These are phyloP conservation scores for Byssochlamys sp. DNA, from an alignment of 2,329 filamentous ascomycete genomes.

Conservation along the genomic window DNA sequence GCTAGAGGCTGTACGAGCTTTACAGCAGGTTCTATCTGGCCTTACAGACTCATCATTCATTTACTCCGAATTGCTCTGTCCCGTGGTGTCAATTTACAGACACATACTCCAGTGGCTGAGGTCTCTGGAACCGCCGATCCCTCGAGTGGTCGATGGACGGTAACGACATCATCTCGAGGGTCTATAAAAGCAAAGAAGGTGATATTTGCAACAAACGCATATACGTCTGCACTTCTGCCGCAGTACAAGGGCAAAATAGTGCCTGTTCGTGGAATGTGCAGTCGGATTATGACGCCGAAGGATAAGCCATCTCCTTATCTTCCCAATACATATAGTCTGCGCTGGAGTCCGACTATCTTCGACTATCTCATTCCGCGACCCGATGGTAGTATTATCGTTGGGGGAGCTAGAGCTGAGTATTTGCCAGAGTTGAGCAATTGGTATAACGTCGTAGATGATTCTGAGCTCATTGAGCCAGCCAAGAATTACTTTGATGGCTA, in stretches of 20 bases:
- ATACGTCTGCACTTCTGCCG: slow-evolving; percentile 67
- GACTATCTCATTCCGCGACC: slow-evolving; percentile 58
- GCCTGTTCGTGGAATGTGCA: slow-evolving; percentile 55
- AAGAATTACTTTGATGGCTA: slow-evolving; percentile 31
- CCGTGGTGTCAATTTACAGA: slow-evolving; percentile 44
- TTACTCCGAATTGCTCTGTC: slow-evolving; percentile 53
- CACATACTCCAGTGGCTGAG: slow-evolving; percentile 38
- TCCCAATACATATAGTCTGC: slow-evolving; percentile 50
- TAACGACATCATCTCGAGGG: slow-evolving; percentile 59
- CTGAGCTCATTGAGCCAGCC: slow-evolving; percentile 39
- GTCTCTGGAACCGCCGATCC: slow-evolving; percentile 16
- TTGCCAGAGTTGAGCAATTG: slow-evolving; percentile 26
- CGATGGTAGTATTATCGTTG: slow-evolving; percentile 49
- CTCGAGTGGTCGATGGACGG: slow-evolving; percentile 41
- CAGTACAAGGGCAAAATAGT: slow-evolving; percentile 61
- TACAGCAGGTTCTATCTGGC: slow-evolving; percentile 35
- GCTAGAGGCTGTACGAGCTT: slow-evolving; percentile 26
- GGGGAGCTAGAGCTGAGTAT: slow-evolving; percentile 47
- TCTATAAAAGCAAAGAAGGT: slow-evolving; percentile 53
- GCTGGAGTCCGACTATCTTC: slow-evolving; percentile 48
- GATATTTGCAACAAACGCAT: slow-evolving; percentile 73
- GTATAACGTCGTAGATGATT: slow-evolving; percentile 41
- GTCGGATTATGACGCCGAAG: slow-evolving; percentile 20
- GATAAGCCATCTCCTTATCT: slow-evolving; percentile 16
- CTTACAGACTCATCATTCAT: slow-evolving; percentile 72